Percentiles rank a stretch among this genome's conserved stretches.
Conservation (phyloP, 805 yeast species). For the Pichia cabralensis region DNA sequence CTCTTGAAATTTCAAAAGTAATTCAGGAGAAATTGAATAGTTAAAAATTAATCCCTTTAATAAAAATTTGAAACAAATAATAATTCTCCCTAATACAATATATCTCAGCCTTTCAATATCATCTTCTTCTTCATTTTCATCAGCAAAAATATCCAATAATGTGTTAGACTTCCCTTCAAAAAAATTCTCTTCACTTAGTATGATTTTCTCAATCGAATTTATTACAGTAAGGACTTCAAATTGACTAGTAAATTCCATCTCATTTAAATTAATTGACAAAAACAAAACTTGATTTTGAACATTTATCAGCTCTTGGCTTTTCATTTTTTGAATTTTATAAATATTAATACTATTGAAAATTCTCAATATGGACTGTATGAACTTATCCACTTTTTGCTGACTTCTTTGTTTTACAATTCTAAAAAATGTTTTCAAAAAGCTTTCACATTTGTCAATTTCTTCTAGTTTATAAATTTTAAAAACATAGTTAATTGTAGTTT, state of each 20-base stretch:
- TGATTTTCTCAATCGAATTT: slow-evolving; percentile 32
- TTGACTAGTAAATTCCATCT: slow-evolving; percentile 28
- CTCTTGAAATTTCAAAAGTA: slow-evolving; percentile 17
- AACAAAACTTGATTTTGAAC: slow-evolving; percentile 25
- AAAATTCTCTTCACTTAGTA: slow-evolving; percentile 33
- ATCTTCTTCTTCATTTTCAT: slow-evolving; percentile 7
- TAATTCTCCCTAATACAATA: slow-evolving; percentile 11
- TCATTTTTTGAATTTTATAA: slow-evolving; percentile 5
- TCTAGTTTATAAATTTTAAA: slow-evolving; percentile 14
- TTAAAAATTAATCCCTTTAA: slow-evolving; percentile 9
- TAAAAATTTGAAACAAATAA: slow-evolving; percentile 12
- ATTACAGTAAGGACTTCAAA: slow-evolving; percentile 45
- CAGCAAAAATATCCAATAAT: slow-evolving; percentile 12
- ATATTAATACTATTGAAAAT: slow-evolving; percentile 21
- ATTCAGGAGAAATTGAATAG: slow-evolving; percentile 15
- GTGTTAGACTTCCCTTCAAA: slow-evolving; percentile 4
- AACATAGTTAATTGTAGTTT: slow-evolving; percentile 39
- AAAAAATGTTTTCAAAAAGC: slow-evolving; percentile 32
- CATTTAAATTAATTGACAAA: slow-evolving; percentile 31
- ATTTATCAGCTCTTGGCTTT: slow-evolving; percentile 3
- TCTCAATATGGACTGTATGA: slow-evolving; percentile 27
- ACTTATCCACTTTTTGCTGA: slow-evolving; percentile 31
- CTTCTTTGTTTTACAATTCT: slow-evolving; percentile 30
- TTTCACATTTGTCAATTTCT: slow-evolving; percentile 21
- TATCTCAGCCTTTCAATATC: slow-evolving; percentile 6